Conservation (phyloP, 805 yeast species). For the Ogataea pini region DNA sequence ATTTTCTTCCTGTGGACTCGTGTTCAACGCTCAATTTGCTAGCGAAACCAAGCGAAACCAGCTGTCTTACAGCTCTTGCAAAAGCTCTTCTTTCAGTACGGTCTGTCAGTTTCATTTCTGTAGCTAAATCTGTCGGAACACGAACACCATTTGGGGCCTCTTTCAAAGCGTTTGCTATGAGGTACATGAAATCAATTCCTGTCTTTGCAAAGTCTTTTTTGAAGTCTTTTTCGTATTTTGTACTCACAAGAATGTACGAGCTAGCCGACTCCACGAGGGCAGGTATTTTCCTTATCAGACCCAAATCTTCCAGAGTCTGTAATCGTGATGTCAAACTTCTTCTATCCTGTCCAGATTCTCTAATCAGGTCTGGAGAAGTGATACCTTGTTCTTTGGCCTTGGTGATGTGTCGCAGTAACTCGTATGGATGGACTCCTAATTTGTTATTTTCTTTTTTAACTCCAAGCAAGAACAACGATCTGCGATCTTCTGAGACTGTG, state of each 20-base stretch:
- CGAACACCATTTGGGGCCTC: slow-evolving; percentile 62
- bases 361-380: slow-evolving; percentile 56
- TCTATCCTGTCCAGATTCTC: slow-evolving; percentile 64
- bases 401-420: slow-evolving; percentile 60
- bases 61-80: slow-evolving; percentile 48
- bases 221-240: slow-evolving; percentile 38
- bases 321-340: slow-evolving; percentile 68
- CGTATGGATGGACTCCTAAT: slow-evolving; percentile 57
- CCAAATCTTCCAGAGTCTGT: slow-evolving; percentile 51
- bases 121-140: slow-evolving; percentile 58
- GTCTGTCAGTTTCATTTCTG: slow-evolving; percentile 54
- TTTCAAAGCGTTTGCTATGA: slow-evolving; percentile 51
- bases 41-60: slow-evolving; percentile 41
- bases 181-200: slow-evolving; percentile 24
- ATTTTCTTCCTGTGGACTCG: slow-evolving; percentile 24
- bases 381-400: slow-evolving; percentile 57
- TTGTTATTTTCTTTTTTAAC: slow-evolving; percentile 49
- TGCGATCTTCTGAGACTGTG: slow-evolving; percentile 52
- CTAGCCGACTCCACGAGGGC: slow-evolving; percentile 47
- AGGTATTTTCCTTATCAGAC: slow-evolving; percentile 44
- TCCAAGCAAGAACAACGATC: slow-evolving; percentile 61
- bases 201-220: slow-evolving; percentile 18
- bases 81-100: slow-evolving; percentile 37
- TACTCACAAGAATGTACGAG: slow-evolving; percentile 54
- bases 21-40: slow-evolving; percentile 29